Evolutionary conservation across 495 filamentous ascomycete species (phyloP).

Genomic region (Mytilinidion resinicola): DNA sequence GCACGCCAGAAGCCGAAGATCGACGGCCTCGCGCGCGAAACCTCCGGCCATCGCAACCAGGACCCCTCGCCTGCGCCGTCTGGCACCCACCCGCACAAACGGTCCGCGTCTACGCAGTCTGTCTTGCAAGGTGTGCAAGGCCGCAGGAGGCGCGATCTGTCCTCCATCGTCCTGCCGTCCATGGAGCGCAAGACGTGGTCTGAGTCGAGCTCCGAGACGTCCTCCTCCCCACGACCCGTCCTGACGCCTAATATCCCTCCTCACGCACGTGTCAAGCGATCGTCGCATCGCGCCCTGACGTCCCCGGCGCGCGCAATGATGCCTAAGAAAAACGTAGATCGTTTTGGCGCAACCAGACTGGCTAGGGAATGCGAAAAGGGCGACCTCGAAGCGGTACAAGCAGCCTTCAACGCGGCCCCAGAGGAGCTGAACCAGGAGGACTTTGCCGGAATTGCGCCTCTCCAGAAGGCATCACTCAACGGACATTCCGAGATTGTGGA

Average conservation of each 20-base stretch:
- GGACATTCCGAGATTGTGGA: constrained; percentile 77
- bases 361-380: constrained; percentile 77
- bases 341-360: constrained; percentile 75
- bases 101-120: constrained; percentile 27
- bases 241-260: constrained; percentile 12
- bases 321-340: constrained; percentile 77
- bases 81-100: constrained; percentile 14
- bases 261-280: constrained; percentile 22
- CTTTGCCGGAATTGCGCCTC: constrained; percentile 86
- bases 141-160: constrained; percentile 24
- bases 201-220: constrained; percentile 24
- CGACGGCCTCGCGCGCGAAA: constrained; percentile 14
- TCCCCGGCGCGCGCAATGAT: constrained; percentile 27
- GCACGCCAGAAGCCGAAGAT: constrained; percentile 23
- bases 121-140: constrained; percentile 3
- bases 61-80: constrained; percentile 20
- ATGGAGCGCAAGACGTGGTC: constrained; percentile 17
- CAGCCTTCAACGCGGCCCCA: constrained; percentile 64
- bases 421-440: constrained; percentile 85
- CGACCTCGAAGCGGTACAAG: constrained; percentile 63
- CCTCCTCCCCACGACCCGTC: constrained; percentile 18
- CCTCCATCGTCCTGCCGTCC: constrained; percentile 8
- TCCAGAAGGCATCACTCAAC: constrained; percentile 83
- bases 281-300: constrained; percentile 22
- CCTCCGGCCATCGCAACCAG: constrained; percentile 13